A percentile compares a stretch with the other conserved stretches of the same genome.
These are phyloP conservation scores for Malassezia nana DNA, from an alignment of 1,284 basidiomycete genomes.

Conservation along the genomic window DNA sequence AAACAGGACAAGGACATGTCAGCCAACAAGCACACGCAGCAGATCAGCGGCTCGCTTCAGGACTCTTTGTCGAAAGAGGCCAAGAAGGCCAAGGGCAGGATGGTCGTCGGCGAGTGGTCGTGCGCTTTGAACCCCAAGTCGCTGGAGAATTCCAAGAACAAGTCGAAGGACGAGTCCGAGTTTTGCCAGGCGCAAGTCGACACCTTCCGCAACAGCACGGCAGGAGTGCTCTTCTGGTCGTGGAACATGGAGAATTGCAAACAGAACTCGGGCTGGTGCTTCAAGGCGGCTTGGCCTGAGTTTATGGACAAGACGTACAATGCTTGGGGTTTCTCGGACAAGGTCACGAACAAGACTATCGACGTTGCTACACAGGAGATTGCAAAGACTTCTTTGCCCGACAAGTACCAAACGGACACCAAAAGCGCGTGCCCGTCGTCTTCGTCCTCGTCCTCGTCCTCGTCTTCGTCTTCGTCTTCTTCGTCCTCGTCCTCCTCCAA, in stretches of 20 bases:
- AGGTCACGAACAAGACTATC: conserved; percentile 14
- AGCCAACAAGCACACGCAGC: conserved; percentile 35
- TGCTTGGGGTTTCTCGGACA: conserved; percentile 27
- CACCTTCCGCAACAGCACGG: conserved; percentile 56
- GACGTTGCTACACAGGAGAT: conserved; percentile 2
- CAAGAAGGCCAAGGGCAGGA: conserved; percentile 52
- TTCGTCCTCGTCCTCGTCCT: not conserved
- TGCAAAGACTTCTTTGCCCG: conserved; percentile 8
- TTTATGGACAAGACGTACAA: conserved; percentile 32
- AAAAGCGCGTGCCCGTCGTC: not conserved
- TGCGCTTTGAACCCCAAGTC: conserved; percentile 58
- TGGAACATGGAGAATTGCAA: conserved; percentile 49
- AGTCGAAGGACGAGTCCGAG: conserved; percentile 52
- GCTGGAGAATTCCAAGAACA: conserved; percentile 53
- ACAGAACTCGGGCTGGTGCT: conserved; percentile 46
- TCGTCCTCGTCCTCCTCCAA: not conserved
- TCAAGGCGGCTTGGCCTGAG: conserved; percentile 27
- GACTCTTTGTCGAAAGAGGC: conserved; percentile 22
- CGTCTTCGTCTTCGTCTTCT: not conserved
- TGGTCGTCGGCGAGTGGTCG: conserved; percentile 55
- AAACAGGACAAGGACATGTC: conserved; percentile 26
- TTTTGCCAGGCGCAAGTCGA: conserved; percentile 61
- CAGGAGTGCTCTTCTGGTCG: conserved; percentile 69
- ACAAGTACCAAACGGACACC: conserved; percentile 2
- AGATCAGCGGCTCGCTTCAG: conserved; percentile 25